A percentile compares a stretch with the other conserved stretches of the same genome.
phyloP scores from a whole-genome alignment of 495 filamentous ascomycete genomes.

The Neurospora pannonica region DNA sequence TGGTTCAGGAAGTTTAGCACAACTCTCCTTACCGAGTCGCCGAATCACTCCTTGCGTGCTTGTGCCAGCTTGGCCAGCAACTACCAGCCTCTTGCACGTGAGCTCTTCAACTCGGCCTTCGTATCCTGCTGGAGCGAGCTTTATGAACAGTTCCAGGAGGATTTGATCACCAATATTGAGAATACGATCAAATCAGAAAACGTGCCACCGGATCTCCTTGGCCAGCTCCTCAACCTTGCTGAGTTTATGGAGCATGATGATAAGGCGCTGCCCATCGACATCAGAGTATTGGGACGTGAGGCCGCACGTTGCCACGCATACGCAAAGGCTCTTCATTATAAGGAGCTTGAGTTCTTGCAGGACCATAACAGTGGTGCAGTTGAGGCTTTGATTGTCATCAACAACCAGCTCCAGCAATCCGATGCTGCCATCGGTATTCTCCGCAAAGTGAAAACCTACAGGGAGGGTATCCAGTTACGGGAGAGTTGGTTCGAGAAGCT shows the following conservation, averaged over 20 bases:
- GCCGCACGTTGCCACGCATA: constrained; percentile 94
- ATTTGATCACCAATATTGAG: constrained; percentile 89
- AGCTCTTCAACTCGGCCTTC: constrained; percentile 96
- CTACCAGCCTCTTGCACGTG: constrained; percentile 83
- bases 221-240: constrained; percentile 88
- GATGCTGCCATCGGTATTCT: constrained; percentile 97
- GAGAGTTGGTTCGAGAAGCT: constrained; percentile 99
- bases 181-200: constrained; percentile 85
- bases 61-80: constrained; percentile 86
- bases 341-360: constrained; percentile 94
- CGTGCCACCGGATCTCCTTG: constrained; percentile 89
- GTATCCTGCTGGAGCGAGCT: constrained; percentile 98
- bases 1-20: constrained; percentile 97
- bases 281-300: constrained; percentile 82
- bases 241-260: constrained; percentile 99
- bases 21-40: constrained; percentile 89
- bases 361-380: constrained; percentile 94
- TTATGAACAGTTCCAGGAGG: constrained; percentile 86
- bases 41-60: constrained; percentile 85
- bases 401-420: constrained; percentile 95
- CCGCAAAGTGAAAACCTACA: constrained; percentile 86
- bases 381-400: constrained; percentile 94
- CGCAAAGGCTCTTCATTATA: constrained; percentile 96
- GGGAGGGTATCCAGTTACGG: constrained; percentile 79
- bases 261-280: constrained; percentile 95